Evolutionary conservation across 306 rosid species (phyloP), one percentile per base, ranked within the genome.

Genomic region (Prunus padus): DNA sequence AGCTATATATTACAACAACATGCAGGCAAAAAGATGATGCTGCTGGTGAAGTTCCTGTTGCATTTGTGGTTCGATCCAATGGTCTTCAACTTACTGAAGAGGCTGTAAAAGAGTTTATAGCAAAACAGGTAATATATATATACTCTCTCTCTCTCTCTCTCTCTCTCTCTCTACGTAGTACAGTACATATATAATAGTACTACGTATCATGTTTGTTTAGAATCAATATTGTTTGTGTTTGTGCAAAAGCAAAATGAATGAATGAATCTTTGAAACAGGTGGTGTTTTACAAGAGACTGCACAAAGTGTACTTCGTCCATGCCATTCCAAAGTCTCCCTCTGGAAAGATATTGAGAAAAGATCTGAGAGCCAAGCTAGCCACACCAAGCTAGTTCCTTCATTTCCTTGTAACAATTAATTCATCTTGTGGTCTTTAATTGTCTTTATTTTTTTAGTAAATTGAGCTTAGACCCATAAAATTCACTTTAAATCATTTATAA

Each of bases 11-110:
- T 62, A 4, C 40, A 62, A 57, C 14, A 8, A 30, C 44, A 25
- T 16, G 79, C 89, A 95, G 98, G 68, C 88, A 87, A 84, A 90
- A 89, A 70, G 93, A 95, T 61, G 91, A 65, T 5, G 96, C 19
- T 71, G 98, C 97, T 3, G 98, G 98, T 26, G 98, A 95, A 82
- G 83, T 95, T 80, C 98, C 97, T 0, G 98, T 92, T 51, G 98
- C 97, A 8, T 92, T 88, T 37, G 90, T 95, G 25, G 98, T 95
- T 46, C 81, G 87, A 33, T 88, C 98, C 15, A 81, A 69, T 20
- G 90, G 84, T 37, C 84, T 69, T 50, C 90, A 82, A 26, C 84
- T 92, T 10, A 86, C 91, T 0, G 97, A 95, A 78, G 97, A 90
- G 66, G 79, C 76, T 13, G 87, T 92, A 0, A 92, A 92, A 69